Percentiles rank a stretch among this genome's conserved stretches.
Evolutionary conservation across 331 rosid genomes (phyloP).

Genomic region (Rhamnella rubrinervis): DNA sequence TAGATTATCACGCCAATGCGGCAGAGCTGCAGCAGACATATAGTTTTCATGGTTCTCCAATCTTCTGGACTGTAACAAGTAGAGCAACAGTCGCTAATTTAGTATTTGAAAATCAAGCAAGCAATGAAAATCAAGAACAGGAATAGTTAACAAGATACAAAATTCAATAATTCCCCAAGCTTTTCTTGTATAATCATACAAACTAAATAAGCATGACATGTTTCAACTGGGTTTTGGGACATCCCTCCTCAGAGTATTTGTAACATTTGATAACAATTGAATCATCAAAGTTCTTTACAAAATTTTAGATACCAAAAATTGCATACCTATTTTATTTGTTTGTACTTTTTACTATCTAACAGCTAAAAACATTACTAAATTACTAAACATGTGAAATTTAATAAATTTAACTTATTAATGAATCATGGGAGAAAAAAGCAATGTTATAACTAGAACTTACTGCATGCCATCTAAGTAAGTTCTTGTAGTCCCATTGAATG

Average conservation of each 20-base stretch:
- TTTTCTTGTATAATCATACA: background rate
- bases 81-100: conserved; percentile 18
- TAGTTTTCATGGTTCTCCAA: conserved; percentile 73
- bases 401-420: background rate
- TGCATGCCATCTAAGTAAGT: conserved; percentile 90
- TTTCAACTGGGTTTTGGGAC: background rate
- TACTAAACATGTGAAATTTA: background rate
- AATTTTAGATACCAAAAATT: too few relatives aligned
- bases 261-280: background rate
- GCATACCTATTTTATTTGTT: too few relatives aligned
- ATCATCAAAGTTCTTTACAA: too few relatives aligned
- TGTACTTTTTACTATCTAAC: too few relatives aligned
- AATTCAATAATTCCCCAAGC: background rate
- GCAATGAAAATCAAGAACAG: background rate
- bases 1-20: conserved; percentile 85
- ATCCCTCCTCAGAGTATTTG: too few relatives aligned
- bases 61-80: conserved; percentile 79
- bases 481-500: conserved; percentile 98
- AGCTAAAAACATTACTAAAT: background rate
- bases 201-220: background rate
- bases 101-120: conserved; percentile 6
- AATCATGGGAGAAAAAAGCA: background rate
- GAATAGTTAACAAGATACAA: conserved; percentile 5
- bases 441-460: conserved; percentile 55
- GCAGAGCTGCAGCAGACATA: conserved; percentile 75